Evolutionary conservation across 2,329 filamentous ascomycete species (phyloP), one percentile per base, ranked within the genome.

Genomic region (Penicillium freii): DNA sequence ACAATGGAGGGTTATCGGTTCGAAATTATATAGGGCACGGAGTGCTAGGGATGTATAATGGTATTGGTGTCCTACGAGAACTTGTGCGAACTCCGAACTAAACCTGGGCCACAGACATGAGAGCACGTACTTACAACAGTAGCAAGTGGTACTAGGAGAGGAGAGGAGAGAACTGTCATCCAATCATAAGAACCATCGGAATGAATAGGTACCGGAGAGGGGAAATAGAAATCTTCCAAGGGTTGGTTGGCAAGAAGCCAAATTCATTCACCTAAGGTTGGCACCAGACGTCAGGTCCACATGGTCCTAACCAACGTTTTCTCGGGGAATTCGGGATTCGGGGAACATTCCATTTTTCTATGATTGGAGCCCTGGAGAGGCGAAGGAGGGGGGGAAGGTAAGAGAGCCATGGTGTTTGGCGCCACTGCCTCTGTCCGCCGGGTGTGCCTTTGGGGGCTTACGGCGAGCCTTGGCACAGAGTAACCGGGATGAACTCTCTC

Each of bases 261-360:
- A 25, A n/a, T n/a, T n/a, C 42, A 5, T 27, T 43, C 40, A n/a
- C 2, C 8, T 25, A 21, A 21, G 21, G 21, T 38, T 51, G 33
- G 43, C 39, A 43, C 21, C 25, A 31, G 40, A 56, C 29, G 54
- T 53, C 49, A 47, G 42, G 13, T 53, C 54, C 54, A 57, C 49
- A 57, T 53, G 54, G 49, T 43, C n/a, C 34, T 13, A 56, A 31
- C 48, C 33, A 19, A 49, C 17, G 34, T 19, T 25, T 42, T 29
- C 44, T 43, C 39, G 48, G 48, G 34, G 34, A 27, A 27, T 23
- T 56, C 49, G 54, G 43, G 49, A 34, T 23, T 56, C 49, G 54
- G 43, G 49, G 43, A 53, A 34, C 54, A 23, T 45, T 46, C 40
- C 5, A 25, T 19, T 38, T 33, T 47, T 21, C 27, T n/a, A 29